Base-by-base conservation (phyloP, 2,329 filamentous ascomycete genomes). In the Aspergillus niger region DNA sequence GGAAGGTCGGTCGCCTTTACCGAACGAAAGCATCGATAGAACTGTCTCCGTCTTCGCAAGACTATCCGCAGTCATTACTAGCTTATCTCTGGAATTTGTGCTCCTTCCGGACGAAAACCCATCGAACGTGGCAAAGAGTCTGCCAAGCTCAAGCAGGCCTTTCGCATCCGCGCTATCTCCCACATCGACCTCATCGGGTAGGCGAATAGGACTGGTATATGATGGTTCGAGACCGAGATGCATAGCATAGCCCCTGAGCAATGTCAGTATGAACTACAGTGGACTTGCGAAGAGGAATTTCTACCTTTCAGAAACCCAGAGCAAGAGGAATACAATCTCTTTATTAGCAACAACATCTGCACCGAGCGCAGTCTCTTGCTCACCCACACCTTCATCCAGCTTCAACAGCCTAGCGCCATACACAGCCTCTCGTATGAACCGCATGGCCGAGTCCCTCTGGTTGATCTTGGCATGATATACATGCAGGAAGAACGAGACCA, bases 391-490 rank as follows among this genome's bases (percentile, higher is more conserved):
- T 5, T 61, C 59, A 63, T 72, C 65, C 43, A 74, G 28, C 8
- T 62, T 57, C 54, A 74, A 38, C 6, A 70, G 49, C 28, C 63
- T 61, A 10, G 69, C 70, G 0, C 63, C 62, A 2, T 65, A 60
- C 10, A 74, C 65, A 3, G 71, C 71, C 36, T 73, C 70, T 28
- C 72, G 70, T 13, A 72, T 69, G 22, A 69, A 74, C 62, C 69
- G 66, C 69, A 72, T 69, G 1, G 71, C 71, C 15, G 65, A 67
- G 8, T 64, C 67, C 8, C 66, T 63, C 55, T 67, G 63, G n/a
- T 74, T 71, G 22, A 67, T 63, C 56, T 74, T 74, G 15, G 71
- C 71, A 61, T 74, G 65, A 51, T 72, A 71, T 3, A 74, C 71
- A 64, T 73, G 71, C 53, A 73, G 61, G 30, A 73, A 73, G 57